These are phyloP conservation scores for Epichloe coenophiala DNA, from an alignment of 2,329 filamentous ascomycete species.

Conservation along the genomic window DNA sequence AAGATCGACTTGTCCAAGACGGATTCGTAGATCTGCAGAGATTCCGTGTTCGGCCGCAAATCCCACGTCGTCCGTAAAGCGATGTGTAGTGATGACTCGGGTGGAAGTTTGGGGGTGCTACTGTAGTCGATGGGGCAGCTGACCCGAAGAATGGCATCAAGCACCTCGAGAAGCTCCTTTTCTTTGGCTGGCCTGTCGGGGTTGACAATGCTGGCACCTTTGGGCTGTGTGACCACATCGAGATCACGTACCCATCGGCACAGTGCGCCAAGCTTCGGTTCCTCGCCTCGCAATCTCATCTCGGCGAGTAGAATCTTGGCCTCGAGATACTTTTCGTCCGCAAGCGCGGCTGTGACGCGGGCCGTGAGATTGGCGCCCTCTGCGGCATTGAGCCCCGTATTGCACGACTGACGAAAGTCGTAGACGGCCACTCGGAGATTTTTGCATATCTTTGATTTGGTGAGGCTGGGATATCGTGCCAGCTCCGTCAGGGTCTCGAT, in stretches of 20 bases:
- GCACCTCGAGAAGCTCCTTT: constrained; percentile 41
- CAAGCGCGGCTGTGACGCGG: constrained; percentile 50
- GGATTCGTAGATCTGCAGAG: constrained; percentile 37
- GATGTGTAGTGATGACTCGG: constrained; percentile 31
- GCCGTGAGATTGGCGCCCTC: constrained; percentile 51
- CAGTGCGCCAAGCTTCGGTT: constrained; percentile 53
- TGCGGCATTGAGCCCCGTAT: constrained; percentile 48
- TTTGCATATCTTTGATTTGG: constrained; percentile 56
- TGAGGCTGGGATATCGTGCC: constrained; percentile 43
- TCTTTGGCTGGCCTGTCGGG: constrained; percentile 30
- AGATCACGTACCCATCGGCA: constrained; percentile 62
- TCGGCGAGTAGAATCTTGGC: constrained; percentile 52
- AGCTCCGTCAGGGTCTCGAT: constrained; percentile 50
- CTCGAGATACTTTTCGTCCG: constrained; percentile 52
- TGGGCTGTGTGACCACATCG: constrained; percentile 48
- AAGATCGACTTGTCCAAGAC: constrained; percentile 46
- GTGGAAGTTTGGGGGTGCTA: constrained; percentile 19
- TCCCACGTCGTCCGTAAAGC: constrained; percentile 49
- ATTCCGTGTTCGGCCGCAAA: constrained; percentile 28
- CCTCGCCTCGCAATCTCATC: constrained; percentile 53
- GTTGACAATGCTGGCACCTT: constrained; percentile 20
- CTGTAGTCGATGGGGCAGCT: constrained; percentile 44
- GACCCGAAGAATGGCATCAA: constrained; percentile 51
- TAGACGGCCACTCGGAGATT: constrained; percentile 54
- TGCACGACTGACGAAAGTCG: constrained; percentile 55